A percentile compares a stretch with the other conserved stretches of the same genome.
Conservation (phyloP, 345 rosid genomes). For the Boechera retrofracta region DNA sequence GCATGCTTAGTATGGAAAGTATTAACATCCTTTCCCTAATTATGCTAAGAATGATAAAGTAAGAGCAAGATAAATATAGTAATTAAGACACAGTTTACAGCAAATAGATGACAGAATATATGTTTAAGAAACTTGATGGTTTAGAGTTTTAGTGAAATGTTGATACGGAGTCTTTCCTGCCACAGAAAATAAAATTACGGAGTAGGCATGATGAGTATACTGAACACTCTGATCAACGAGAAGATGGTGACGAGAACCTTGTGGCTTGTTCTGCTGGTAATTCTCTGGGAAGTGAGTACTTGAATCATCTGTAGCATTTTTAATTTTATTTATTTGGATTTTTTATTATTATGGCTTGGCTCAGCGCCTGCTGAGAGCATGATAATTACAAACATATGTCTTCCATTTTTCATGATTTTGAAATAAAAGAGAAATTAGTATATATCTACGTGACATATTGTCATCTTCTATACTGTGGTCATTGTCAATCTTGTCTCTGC, state of each 20-base stretch:
- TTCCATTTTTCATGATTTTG: constrained; percentile 3
- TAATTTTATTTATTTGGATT: background rate
- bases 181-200: constrained; percentile 57
- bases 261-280: constrained; percentile 59
- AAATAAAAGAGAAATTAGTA: background rate
- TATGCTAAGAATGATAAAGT: constrained; percentile 52
- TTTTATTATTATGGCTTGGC: background rate
- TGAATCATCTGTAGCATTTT: constrained; percentile 26
- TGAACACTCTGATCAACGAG: constrained; percentile 66
- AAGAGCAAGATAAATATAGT: constrained; percentile 56
- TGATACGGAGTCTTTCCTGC: constrained; percentile 57
- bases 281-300: constrained; percentile 76
- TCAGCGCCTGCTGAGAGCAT: constrained; percentile 1
- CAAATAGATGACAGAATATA: constrained; percentile 41
- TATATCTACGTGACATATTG: background rate
- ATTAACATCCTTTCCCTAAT: constrained; percentile 45
- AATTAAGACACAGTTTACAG: constrained; percentile 50
- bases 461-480: constrained; percentile 5
- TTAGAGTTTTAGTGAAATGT: constrained; percentile 65
- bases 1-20: constrained; percentile 45
- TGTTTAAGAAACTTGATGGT: constrained; percentile 57
- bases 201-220: constrained; percentile 55
- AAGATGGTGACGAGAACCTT: constrained; percentile 71
- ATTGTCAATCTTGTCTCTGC: constrained; percentile 20
- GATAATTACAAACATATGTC: background rate